Evolutionary conservation across 2,329 filamentous ascomycete species (phyloP).

Genomic region (Alternaria hordeiaustralica): DNA sequence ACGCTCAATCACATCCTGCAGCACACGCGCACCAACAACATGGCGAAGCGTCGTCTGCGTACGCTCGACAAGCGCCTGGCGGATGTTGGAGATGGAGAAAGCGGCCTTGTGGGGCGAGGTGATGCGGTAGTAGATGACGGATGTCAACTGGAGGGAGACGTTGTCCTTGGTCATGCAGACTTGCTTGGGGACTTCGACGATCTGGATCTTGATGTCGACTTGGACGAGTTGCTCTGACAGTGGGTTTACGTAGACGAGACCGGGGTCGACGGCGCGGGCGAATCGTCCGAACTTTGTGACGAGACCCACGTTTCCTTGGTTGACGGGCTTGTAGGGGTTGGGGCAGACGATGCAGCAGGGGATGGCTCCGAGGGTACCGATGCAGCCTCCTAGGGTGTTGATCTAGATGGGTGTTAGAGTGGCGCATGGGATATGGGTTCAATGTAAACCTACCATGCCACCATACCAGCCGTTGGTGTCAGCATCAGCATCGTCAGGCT

Average conservation of each 20-base stretch:
- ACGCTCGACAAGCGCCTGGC: slow-evolving; percentile 94
- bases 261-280: slow-evolving; percentile 93
- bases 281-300: slow-evolving; percentile 96
- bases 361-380: slow-evolving; percentile 83
- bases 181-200: slow-evolving; percentile 94
- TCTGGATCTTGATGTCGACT: slow-evolving; percentile 99
- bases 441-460: slow-evolving; percentile 59
- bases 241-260: slow-evolving; percentile 96
- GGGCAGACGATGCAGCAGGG: slow-evolving; percentile 92
- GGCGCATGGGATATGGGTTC: background rate
- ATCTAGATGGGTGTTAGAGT: slow-evolving; percentile 54
- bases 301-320: slow-evolving; percentile 92
- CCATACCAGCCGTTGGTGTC: slow-evolving; percentile 88
- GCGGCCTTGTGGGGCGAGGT: slow-evolving; percentile 94
- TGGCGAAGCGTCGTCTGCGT: slow-evolving; percentile 98
- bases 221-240: slow-evolving; percentile 88
- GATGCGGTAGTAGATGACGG: slow-evolving; percentile 99
- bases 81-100: slow-evolving; percentile 93
- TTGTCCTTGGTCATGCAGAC: slow-evolving; percentile 99
- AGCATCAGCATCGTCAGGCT: slow-evolving; percentile 69
- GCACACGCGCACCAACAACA: slow-evolving; percentile 90
- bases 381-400: slow-evolving; percentile 72
- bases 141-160: slow-evolving; percentile 89
- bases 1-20: slow-evolving; percentile 98
- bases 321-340: slow-evolving; percentile 92